These are phyloP conservation scores for Pythium folliculosum DNA, from an alignment of 352 stramenopile species.

Conservation along the genomic window DNA sequence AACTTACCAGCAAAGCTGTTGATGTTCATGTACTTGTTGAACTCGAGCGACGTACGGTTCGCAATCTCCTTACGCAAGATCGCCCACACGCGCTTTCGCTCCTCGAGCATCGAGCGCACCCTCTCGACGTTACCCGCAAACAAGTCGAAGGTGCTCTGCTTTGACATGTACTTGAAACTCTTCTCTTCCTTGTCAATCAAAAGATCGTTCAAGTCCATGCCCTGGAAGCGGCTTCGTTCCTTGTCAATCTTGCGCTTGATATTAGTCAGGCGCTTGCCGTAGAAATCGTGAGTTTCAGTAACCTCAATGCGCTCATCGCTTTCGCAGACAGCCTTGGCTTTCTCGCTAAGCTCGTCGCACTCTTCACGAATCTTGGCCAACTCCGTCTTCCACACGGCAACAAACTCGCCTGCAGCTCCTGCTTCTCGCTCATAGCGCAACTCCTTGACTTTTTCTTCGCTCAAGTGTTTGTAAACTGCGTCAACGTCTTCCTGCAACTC, in stretches of 20 bases:
- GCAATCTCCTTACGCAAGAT: slow-evolving; percentile 80
- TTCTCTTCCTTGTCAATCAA: slow-evolving; percentile 76
- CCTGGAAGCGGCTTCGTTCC: slow-evolving; percentile 74
- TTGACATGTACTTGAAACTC: slow-evolving; percentile 63
- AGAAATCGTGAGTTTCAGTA: slow-evolving; percentile 69
- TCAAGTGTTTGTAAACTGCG: slow-evolving; percentile 72
- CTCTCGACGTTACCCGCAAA: slow-evolving; percentile 63
- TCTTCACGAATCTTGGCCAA: slow-evolving; percentile 52
- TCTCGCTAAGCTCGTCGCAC: slow-evolving; percentile 59
- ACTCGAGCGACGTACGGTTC: slow-evolving; percentile 72
- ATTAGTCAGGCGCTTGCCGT: slow-evolving; percentile 76
- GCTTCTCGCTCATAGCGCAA: slow-evolving; percentile 64
- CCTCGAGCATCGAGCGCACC: slow-evolving; percentile 75
- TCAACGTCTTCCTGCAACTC: slow-evolving; percentile 67
- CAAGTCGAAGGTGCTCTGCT: slow-evolving; percentile 61
- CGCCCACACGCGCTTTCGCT: slow-evolving; percentile 76
- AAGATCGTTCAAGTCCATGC: slow-evolving; percentile 83
- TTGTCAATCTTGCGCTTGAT: slow-evolving; percentile 78
- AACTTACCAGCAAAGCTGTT: slow-evolving; percentile 87
- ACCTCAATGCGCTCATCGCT: slow-evolving; percentile 63
- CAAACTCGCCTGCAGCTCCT: slow-evolving; percentile 42
- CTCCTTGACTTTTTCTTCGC: slow-evolving; percentile 69
- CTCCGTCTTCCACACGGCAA: slow-evolving; percentile 53
- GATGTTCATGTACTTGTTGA: slow-evolving; percentile 84
- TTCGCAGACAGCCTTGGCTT: slow-evolving; percentile 57